A percentile compares a stretch with the other conserved stretches of the same genome.
These are phyloP conservation scores for Pinus albicaulis DNA, from an alignment of 75 land plant genomes.

Conservation along the genomic window DNA sequence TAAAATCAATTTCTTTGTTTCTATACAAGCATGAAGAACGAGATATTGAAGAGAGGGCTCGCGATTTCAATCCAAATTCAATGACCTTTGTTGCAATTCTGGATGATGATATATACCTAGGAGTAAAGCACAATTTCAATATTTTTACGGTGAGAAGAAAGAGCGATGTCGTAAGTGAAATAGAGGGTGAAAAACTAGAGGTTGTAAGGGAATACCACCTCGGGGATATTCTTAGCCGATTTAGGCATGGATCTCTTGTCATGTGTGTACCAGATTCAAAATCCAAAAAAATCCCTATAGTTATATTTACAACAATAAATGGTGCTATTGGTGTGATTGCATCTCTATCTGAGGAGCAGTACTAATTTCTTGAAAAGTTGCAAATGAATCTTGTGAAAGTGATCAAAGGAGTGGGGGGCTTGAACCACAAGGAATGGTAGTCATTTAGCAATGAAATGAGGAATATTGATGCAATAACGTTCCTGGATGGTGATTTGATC, in stretches of 20 bases:
- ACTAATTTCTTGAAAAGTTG: slow-evolving; percentile 78
- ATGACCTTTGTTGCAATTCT: slow-evolving; percentile 98
- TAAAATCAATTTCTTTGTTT: slow-evolving; percentile 24
- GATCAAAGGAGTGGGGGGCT: slow-evolving; percentile 95
- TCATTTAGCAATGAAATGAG: slow-evolving; percentile 96
- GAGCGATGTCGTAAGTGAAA: slow-evolving; percentile 95
- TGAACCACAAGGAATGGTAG: slow-evolving; percentile 97
- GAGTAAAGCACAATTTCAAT: too few relatives aligned
- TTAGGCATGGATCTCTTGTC: slow-evolving; percentile 89
- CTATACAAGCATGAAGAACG: slow-evolving; percentile 71
- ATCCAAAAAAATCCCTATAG: slow-evolving; percentile 40
- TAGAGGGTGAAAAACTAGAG: slow-evolving; percentile 91
- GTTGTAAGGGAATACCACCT: slow-evolving; percentile 97
- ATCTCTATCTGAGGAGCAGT: slow-evolving; percentile 94
- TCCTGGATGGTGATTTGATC: slow-evolving; percentile 94
- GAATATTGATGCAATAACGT: slow-evolving; percentile 81
- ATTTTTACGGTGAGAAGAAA: slow-evolving; percentile 80
- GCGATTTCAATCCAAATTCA: slow-evolving; percentile 98
- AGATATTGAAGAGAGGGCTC: slow-evolving; percentile 92
- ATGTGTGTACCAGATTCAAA: slow-evolving; percentile 94
- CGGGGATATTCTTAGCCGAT: slow-evolving; percentile 39
- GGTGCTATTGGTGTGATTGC: slow-evolving; percentile 98
- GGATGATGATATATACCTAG: slow-evolving; percentile 73
- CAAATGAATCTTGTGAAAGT: slow-evolving; percentile 84
- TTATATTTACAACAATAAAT: slow-evolving; percentile 96